These are phyloP conservation scores for Dendrobium chrysotoxum DNA, from an alignment of 106 monocot genomes.

Conservation along the genomic window DNA sequence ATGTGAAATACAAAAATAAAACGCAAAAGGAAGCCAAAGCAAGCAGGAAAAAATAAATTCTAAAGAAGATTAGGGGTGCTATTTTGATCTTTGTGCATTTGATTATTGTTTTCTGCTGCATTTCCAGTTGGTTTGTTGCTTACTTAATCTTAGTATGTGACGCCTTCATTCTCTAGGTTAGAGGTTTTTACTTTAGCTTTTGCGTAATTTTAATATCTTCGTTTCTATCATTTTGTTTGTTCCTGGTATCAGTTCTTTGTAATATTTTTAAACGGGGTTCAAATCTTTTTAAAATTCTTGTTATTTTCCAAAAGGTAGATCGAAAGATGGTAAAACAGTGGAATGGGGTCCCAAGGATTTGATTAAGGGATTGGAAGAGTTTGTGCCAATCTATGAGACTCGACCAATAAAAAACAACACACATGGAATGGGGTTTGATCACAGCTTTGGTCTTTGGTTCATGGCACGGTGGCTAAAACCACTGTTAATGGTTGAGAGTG, in stretches of 20 bases:
- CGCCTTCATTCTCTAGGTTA: background rate
- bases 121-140: background rate
- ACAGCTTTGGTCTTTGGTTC: constrained; percentile 99
- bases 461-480: constrained; percentile 88
- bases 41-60: background rate
- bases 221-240: background rate
- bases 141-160: background rate
- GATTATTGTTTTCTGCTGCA: background rate
- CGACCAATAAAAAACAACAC: constrained; percentile 95
- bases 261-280: background rate
- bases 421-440: constrained; percentile 99
- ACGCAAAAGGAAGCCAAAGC: background rate
- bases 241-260: background rate
- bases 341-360: constrained; percentile 82
- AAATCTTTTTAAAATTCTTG: constrained; percentile 17
- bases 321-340: constrained; percentile 83
- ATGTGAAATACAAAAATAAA: background rate
- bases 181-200: background rate
- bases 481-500: constrained; percentile 91
- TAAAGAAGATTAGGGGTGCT: background rate
- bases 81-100: background rate
- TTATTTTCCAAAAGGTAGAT: constrained; percentile 85
- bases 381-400: constrained; percentile 87
- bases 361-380: constrained; percentile 87
- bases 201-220: background rate